Evolutionary conservation across 2,329 filamentous ascomycete species (phyloP).

Genomic region (Huntiella moniliformis): DNA sequence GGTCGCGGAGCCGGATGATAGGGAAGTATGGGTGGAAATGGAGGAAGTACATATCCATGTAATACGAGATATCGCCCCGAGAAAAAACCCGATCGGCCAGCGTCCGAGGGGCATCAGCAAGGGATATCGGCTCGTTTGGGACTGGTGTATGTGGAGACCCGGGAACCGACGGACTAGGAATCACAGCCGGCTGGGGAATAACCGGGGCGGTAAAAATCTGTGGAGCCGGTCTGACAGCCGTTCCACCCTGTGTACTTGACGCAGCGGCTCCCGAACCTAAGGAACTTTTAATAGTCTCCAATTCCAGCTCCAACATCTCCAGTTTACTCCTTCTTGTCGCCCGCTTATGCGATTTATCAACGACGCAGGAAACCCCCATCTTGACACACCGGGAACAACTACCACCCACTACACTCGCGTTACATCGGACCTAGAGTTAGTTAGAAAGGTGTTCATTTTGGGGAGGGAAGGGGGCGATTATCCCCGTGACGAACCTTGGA

Average conservation of each 20-base stretch:
- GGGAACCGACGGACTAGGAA: not conserved
- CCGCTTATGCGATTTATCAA: constrained; percentile 29
- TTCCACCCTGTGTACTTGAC: no score
- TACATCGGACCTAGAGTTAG: constrained; percentile 25
- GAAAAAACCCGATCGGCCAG: constrained; percentile 29
- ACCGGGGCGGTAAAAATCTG: no score
- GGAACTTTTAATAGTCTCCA: constrained; percentile 25
- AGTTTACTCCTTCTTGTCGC: constrained; percentile 31
- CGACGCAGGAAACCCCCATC: constrained; percentile 24
- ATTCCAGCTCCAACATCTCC: constrained; percentile 34
- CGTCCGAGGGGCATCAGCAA: not conserved
- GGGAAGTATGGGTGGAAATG: constrained; percentile 34
- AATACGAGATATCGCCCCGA: constrained; percentile 34
- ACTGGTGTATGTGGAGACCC: not conserved
- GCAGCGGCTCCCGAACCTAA: no score
- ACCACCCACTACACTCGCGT: constrained; percentile 19
- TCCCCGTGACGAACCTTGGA: constrained; percentile 11
- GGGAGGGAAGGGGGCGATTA: not conserved
- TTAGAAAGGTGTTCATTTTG: not conserved
- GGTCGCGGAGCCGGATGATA: constrained; percentile 28
- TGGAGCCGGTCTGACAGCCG: no score
- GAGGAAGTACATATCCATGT: constrained; percentile 37
- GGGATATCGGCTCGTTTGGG: not conserved
- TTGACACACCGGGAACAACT: constrained; percentile 28
- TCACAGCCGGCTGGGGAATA: no score